Percentiles rank a stretch among this genome's conserved stretches.
phyloP scores from a whole-genome alignment of 2,329 filamentous ascomycete genomes.

The Aspergillus hiratsukae region DNA sequence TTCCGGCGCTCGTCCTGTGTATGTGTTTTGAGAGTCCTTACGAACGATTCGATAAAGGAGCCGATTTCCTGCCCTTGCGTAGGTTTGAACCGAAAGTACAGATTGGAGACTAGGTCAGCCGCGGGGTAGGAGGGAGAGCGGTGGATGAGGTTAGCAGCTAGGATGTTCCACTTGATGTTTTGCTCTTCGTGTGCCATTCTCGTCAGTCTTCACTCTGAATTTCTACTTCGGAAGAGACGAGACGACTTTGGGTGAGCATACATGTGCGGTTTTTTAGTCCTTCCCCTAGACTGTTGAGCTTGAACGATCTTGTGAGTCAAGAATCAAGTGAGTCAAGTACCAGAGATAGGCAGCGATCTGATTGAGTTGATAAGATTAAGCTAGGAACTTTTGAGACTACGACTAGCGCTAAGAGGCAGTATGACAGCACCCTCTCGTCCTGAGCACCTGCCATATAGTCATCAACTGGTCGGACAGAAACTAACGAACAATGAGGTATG shows the following conservation, averaged over 20 bases:
- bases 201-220: neutral
- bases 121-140: neutral
- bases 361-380: no score
- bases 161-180: slow-evolving; percentile 7
- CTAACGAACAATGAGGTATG: no score
- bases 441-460: no score
- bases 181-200: slow-evolving; percentile 14
- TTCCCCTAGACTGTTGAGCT: neutral
- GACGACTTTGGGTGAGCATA: neutral
- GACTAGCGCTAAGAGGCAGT: no score
- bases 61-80: slow-evolving; percentile 8
- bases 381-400: no score
- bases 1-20: slow-evolving; percentile 8
- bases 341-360: no score
- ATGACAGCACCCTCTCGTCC: no score
- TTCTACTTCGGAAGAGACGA: neutral
- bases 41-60: slow-evolving; percentile 9
- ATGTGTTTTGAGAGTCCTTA: slow-evolving; percentile 5
- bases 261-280: neutral
- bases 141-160: slow-evolving; percentile 6
- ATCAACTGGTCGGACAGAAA: no score
- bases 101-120: neutral
- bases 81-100: slow-evolving; percentile 5
- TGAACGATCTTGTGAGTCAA: no score
- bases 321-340: no score